A percentile compares a stretch with the other conserved stretches of the same genome.
phyloP scores from a whole-genome alignment of 345 rosid species.

The Pugionium cornutum region DNA sequence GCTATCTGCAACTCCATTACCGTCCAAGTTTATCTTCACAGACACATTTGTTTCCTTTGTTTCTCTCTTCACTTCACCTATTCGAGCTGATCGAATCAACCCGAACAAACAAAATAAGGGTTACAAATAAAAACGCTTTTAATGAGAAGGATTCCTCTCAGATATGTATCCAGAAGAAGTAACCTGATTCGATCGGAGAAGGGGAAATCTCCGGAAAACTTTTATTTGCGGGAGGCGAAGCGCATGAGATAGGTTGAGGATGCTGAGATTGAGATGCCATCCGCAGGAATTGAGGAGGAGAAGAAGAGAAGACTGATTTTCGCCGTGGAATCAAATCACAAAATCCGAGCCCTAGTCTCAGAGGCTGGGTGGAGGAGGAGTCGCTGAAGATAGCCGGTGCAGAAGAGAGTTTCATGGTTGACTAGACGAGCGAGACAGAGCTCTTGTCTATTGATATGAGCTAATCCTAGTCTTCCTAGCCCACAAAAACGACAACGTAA shows the following conservation, averaged over 20 bases:
- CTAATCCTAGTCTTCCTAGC: no score
- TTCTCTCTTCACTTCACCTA: conserved; percentile 81
- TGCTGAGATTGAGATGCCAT: conserved; percentile 27
- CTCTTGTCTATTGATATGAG: neutral
- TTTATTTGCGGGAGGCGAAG: conserved; percentile 27
- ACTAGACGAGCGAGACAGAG: neutral
- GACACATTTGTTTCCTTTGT: conserved; percentile 85
- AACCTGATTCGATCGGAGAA: conserved; percentile 25
- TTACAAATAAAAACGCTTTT: no score
- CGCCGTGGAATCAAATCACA: neutral
- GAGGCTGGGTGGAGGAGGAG: conserved; percentile 21
- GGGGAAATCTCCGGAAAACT: conserved; percentile 20
- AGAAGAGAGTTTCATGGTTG: conserved; percentile 27
- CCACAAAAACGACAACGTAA: no score
- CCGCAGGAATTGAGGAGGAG: conserved; percentile 1
- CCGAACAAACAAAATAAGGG: neutral
- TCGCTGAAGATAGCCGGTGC: conserved; percentile 12
- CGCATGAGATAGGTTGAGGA: conserved; percentile 22
- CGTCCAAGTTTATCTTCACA: conserved; percentile 79
- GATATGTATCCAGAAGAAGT: neutral
- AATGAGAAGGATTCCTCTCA: neutral
- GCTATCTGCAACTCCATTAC: conserved; percentile 78
- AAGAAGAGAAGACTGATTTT: neutral
- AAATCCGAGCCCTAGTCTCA: neutral
- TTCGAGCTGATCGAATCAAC: conserved; percentile 39